These are phyloP conservation scores for Zygotorulaspora danielsina DNA, from an alignment of 805 yeast genomes.

Conservation along the genomic window DNA sequence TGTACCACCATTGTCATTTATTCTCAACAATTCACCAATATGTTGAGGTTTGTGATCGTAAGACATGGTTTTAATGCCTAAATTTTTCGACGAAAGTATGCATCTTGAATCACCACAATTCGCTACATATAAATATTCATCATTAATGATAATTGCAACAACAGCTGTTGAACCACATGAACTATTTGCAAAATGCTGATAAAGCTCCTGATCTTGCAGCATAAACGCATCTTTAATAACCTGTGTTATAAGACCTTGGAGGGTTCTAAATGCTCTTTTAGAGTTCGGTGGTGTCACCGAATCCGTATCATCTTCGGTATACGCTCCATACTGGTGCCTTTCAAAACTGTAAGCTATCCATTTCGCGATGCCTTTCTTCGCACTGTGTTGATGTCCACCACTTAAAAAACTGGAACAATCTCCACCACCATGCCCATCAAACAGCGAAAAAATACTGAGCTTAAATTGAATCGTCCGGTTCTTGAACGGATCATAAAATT, in stretches of 20 bases:
- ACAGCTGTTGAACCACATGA: constrained; percentile 53
- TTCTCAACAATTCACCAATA: constrained; percentile 88
- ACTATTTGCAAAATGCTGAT: constrained; percentile 37
- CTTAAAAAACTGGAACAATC: constrained; percentile 54
- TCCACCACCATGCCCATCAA: constrained; percentile 81
- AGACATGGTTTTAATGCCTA: constrained; percentile 59
- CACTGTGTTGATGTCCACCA: constrained; percentile 19
- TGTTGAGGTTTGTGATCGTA: constrained; percentile 92
- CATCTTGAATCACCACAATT: constrained; percentile 78
- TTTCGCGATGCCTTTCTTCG: constrained; percentile 26
- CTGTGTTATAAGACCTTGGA: constrained; percentile 37
- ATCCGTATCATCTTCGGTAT: constrained; percentile 10
- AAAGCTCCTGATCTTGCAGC: constrained; percentile 44
- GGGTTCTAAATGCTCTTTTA: constrained; percentile 27
- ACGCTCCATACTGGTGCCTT: constrained; percentile 28
- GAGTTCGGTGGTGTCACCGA: constrained; percentile 11
- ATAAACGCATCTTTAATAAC: constrained; percentile 43
- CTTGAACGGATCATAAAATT: constrained; percentile 30
- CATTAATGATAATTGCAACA: constrained; percentile 43
- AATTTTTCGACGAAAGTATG: constrained; percentile 44
- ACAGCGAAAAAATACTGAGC: constrained; percentile 58
- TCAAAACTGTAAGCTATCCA: constrained; percentile 32
- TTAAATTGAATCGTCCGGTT: constrained; percentile 24
- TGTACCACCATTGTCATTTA: constrained; percentile 89
- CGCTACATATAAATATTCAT: constrained; percentile 49